Base-by-base conservation (phyloP, 1,139 yeast species). In the Suhomyces kunorum region DNA sequence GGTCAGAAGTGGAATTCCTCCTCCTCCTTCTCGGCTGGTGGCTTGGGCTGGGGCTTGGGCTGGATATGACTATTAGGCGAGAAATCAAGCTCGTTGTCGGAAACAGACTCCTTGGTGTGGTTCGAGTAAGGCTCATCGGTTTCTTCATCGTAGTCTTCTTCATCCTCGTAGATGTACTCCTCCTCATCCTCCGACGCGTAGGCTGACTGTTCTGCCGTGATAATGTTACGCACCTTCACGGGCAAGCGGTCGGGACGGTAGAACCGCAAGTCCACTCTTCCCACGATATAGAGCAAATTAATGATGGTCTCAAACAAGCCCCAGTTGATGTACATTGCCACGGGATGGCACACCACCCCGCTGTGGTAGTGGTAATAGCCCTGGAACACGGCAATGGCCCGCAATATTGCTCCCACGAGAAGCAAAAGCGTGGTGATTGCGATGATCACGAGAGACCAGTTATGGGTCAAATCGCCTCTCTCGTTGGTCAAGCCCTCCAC, bases 181-280 rank as follows among this genome's bases (percentile, higher is more conserved):
- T 38, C 42, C 16, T 48, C 53, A 6, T 39, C 47, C 34, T 54
- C 58, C 12, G 64, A 53, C 25, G 53, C 54, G 25, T 50, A 46
- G 27, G 17, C 35, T 46, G 55, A 58, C 48, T 68, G 74, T 46
- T 69, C 71, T 2, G 75, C 75, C 2, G 75, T 69, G 34, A 68
- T 57, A 47, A 70, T 68, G 11, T 62, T 54, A 47, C 73, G 56
- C 30, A 70, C 71, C 41, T 54, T 56, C 13, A 50, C 51, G 2
- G 76, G 76, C 45, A 71, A 64, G 11, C 57, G 51, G 54, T 71
- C 76, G 31, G 77, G 76, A 47, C 73, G 64, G 58, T 71, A 71
- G 56, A 71, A 71, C 44, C 77, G 55, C 47, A 71, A 63, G 50
- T 71, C 77, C 25, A 68, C 74, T 55, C 77, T 64, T 9, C 76